Evolutionary conservation across 2,329 filamentous ascomycete species (phyloP).

Genomic region (Pseudogymnoascus pannorum): DNA sequence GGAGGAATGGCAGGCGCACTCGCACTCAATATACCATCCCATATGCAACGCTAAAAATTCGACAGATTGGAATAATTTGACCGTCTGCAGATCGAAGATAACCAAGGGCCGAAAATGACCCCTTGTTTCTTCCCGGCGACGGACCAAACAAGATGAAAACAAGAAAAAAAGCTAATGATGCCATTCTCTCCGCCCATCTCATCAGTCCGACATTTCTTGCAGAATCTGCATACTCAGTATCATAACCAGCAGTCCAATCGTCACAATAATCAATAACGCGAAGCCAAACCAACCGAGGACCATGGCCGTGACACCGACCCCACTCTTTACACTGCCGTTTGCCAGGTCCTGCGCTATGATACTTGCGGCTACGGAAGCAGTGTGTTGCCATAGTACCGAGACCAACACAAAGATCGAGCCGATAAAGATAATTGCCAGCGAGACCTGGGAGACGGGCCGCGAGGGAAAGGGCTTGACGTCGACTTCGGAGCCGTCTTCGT

Average conservation of each 20-base stretch:
- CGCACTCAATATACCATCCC: neutral
- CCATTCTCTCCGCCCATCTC: neutral
- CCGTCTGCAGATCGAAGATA: neutral
- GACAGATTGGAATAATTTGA: neutral
- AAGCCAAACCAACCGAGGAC: slow-evolving; percentile 98
- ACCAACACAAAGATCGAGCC: slow-evolving; percentile 64
- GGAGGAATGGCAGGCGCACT: neutral
- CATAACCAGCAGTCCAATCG: slow-evolving; percentile 91
- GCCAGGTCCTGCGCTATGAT: slow-evolving; percentile 89
- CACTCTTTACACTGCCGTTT: slow-evolving; percentile 79
- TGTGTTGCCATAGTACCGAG: slow-evolving; percentile 84
- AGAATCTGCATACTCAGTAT: slow-evolving; percentile 86
- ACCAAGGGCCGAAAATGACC: neutral
- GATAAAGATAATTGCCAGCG: slow-evolving; percentile 85
- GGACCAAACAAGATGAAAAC: neutral
- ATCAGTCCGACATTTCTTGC: slow-evolving; percentile 30
- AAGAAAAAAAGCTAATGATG: neutral
- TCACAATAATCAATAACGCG: slow-evolving; percentile 85
- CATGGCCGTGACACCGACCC: slow-evolving; percentile 92
- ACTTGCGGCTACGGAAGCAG: slow-evolving; percentile 88
- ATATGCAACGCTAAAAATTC: slow-evolving; percentile 8
- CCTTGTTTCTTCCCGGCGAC: neutral
- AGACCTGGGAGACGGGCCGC: slow-evolving; percentile 83
- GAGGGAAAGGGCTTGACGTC: slow-evolving; percentile 94
- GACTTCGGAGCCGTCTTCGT: slow-evolving; percentile 71